Evolutionary conservation across 371 early-diverging fungal species (phyloP), one percentile per base, ranked within the genome.

Genomic region (Lichtheimia corymbifera): DNA sequence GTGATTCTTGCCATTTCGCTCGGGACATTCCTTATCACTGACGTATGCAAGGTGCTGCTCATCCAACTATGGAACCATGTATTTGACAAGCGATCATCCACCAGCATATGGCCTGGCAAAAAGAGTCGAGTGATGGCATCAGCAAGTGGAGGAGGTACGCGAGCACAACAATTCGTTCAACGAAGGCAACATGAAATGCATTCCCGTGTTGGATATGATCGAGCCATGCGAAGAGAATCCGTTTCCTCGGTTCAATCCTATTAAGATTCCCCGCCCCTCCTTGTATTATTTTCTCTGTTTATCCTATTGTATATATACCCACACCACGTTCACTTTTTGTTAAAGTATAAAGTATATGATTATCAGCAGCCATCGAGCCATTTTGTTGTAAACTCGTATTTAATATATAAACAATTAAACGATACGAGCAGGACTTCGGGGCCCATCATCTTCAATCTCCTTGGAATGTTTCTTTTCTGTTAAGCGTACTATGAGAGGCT

Each of bases 11-110:
- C 79, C 13, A 74, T 91, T 50, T 92, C 91, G 7, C 73, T 90
- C 9, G 83, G 64, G 9, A 89, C 88, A 53, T 88, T 87, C 64
- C 77, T 93, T 65, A 54, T 94, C n/a, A 76, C 93, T 51, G 96
- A 96, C 68, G 64, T 90, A n/a, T 64, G 93, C 82, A 95, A 95
- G 78, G 94, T 94, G 2, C 63, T 83, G 43, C 77, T 91, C 13
- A 85, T 93, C 68, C 77, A 79, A 14, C 43, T 83, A 53, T 95
- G 94, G 94, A 74, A 83, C 42, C 47, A 28, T 17, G 49, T 30
- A 2, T 45, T 53, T 2, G 45, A 45, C 47, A 47, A 47, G 47
- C 14, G 22, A 45, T 45, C 35, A 47, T 5, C 47, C 15, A 18
- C 0, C 40, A 24, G 43, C 5, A 0, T 24, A 14, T 18, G 12